A percentile compares a stretch with the other conserved stretches of the same genome.
Evolutionary conservation across 352 stramenopile genomes (phyloP).

Genomic region (Pythium sukuiense): DNA sequence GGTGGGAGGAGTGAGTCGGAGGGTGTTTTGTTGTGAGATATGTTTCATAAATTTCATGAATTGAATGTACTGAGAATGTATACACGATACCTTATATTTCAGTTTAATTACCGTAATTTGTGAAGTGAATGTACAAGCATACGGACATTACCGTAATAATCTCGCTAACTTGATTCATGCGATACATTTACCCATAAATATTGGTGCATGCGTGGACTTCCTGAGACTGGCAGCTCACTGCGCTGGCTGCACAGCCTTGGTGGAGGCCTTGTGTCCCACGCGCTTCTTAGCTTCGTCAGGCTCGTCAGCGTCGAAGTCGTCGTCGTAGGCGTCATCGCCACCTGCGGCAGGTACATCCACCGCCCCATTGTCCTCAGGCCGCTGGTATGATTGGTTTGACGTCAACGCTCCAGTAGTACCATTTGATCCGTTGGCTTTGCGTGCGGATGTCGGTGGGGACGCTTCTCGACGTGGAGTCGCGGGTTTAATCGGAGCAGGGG

Average conservation of each 20-base stretch:
- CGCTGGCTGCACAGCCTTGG: conserved; percentile 6
- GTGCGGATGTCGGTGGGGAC: conserved; percentile 11
- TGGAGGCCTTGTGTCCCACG: conserved; percentile 24
- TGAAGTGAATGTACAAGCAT: background rate
- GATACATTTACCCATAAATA: conserved; percentile 2
- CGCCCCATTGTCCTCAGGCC: conserved; percentile 3
- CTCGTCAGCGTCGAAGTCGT: conserved; percentile 53
- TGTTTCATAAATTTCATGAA: conserved; percentile 7
- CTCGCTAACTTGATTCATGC: too few species aligned
- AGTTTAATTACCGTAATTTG: background rate
- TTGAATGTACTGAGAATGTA: background rate
- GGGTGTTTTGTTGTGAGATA: background rate
- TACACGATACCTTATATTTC: background rate
- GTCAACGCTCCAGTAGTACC: background rate
- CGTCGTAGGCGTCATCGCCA: conserved; percentile 44
- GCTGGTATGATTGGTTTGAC: conserved; percentile 16
- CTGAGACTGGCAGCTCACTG: background rate
- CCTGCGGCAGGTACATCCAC: conserved; percentile 4
- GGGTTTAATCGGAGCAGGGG: conserved; percentile 12
- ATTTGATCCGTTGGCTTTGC: conserved; percentile 7
- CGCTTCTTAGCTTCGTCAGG: conserved; percentile 19
- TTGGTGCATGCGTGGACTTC: background rate
- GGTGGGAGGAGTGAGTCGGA: conserved; percentile 66
- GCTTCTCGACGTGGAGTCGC: conserved; percentile 15
- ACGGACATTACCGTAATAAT: background rate